Evolutionary conservation across 176 grass and related monocot species (phyloP).

Genomic region (Bromus sterilis): DNA sequence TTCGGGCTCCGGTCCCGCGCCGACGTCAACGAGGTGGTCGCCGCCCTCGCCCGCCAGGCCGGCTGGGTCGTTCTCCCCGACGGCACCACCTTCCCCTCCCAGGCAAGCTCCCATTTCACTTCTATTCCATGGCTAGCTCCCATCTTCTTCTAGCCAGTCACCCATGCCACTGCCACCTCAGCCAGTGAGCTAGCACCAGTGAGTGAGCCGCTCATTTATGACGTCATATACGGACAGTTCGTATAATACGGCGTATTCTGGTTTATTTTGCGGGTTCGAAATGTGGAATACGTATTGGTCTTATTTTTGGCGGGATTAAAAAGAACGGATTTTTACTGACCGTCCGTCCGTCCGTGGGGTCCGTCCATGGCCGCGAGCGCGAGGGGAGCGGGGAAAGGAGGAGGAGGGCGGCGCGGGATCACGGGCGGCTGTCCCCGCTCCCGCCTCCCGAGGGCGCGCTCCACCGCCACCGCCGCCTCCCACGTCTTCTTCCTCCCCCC

Average conservation of each 20-base stretch:
- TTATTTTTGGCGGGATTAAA: background rate
- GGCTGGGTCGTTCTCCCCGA: constrained; percentile 79
- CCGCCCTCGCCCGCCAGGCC: constrained; percentile 45
- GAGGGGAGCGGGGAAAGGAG: background rate
- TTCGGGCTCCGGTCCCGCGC: constrained; percentile 70
- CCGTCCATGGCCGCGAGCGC: background rate
- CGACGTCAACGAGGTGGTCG: constrained; percentile 74
- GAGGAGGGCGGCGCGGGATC: background rate
- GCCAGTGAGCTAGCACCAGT: too few species aligned
- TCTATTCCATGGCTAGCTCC: background rate
- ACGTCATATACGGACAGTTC: too few species aligned
- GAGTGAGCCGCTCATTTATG: too few species aligned
- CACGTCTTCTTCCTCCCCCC: background rate
- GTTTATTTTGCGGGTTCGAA: too few species aligned
- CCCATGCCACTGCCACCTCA: too few species aligned
- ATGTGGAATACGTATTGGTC: too few species aligned
- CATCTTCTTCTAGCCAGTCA: too few species aligned
- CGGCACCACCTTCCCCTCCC: constrained; percentile 66
- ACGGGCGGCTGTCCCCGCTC: background rate
- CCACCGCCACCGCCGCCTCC: background rate
- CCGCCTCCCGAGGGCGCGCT: constrained; percentile 22
- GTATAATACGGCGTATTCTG: too few species aligned
- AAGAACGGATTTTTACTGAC: background rate
- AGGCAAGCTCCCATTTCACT: background rate
- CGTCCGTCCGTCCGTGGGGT: too few species aligned